Base-by-base conservation (phyloP, 2,329 filamentous ascomycete species). In the Aspergillus bombycis region DNA sequence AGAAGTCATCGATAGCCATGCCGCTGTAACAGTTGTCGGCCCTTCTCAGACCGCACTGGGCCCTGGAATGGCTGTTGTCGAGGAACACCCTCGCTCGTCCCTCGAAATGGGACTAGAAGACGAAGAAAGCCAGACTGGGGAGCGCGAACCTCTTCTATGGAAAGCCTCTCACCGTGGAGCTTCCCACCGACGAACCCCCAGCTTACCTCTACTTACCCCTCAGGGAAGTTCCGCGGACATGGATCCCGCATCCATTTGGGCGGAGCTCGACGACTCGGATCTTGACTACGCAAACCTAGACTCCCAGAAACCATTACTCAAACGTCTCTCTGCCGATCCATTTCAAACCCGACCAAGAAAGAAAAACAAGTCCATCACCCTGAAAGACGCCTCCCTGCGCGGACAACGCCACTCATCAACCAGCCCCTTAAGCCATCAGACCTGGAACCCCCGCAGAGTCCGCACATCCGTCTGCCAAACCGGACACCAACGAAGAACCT, bases 221-320 rank as follows among this genome's bases (percentile, higher is more conserved):
- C 81, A 81, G 62, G 83, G 82, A 71, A 82, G 82, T 68, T 84
- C 83, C 21, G 83, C 76, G 74, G 87, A 59, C 87, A 86, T 83
- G 62, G 91, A 95, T 74, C 86, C 87, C 1, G 88, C 88, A 41
- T 91, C 95, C 70, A 95, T 96, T 36, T 96, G 93, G 93, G 91
- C 89, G 61, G 93, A 96, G 75, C 83, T 97, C 16, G 90, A 95
- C 72, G 93, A 96, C 70, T 88, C 90, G 46, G 85, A 87, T 26
- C 72, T 74, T 62, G 76, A 75, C 26, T 63, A 67, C 30, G 55
- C 60, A 4, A 61, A 63, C 28, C 34, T 63, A 1, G 63, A 63
- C 16, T 52, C 55, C 30, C 70, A 62, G 19, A 63, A 65, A 8
- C 50, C 65, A 23, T 23, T 66, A 46, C 55, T 64, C 50, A 21